These are phyloP conservation scores for Phytophthora chlamydospora DNA, from an alignment of 352 stramenopile species.

Conservation along the genomic window DNA sequence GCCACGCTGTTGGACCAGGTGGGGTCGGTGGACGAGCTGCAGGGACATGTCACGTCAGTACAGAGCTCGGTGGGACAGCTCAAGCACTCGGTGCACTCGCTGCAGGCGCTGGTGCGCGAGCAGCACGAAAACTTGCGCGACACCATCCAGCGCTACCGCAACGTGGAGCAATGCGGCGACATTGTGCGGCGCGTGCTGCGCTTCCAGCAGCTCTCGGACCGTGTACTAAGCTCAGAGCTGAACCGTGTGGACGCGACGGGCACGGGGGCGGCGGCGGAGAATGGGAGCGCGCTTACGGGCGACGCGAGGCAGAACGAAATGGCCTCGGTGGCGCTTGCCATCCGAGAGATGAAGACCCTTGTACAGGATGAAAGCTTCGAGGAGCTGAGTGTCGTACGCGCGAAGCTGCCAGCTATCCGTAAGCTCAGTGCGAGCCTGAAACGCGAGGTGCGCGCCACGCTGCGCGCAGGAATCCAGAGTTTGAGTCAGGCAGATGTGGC, in stretches of 20 bases:
- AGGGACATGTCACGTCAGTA: constrained; percentile 59
- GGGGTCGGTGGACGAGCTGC: constrained; percentile 79
- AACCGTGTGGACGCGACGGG: constrained; percentile 32
- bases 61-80: constrained; percentile 70
- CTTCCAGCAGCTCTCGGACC: constrained; percentile 78
- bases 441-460: constrained; percentile 53
- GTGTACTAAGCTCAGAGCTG: constrained; percentile 47
- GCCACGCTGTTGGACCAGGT: constrained; percentile 71
- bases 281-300: constrained; percentile 11
- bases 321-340: constrained; percentile 65
- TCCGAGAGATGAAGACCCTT: constrained; percentile 73
- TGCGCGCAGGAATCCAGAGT: constrained; percentile 56
- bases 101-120: constrained; percentile 59
- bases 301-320: constrained; percentile 51
- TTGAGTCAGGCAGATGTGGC: constrained; percentile 75
- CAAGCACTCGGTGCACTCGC: constrained; percentile 63
- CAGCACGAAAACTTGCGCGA: constrained; percentile 65
- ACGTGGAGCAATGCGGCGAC: constrained; percentile 77
- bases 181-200: constrained; percentile 76
- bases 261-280: constrained; percentile 8
- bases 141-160: constrained; percentile 78
- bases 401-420: constrained; percentile 54
- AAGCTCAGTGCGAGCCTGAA: constrained; percentile 57
- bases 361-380: constrained; percentile 63
- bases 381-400: constrained; percentile 66